Percentiles rank a stretch among this genome's conserved stretches.
Conservation (phyloP, 768 basidiomycete genomes). For the Leucosporidium yakuticum region DNA sequence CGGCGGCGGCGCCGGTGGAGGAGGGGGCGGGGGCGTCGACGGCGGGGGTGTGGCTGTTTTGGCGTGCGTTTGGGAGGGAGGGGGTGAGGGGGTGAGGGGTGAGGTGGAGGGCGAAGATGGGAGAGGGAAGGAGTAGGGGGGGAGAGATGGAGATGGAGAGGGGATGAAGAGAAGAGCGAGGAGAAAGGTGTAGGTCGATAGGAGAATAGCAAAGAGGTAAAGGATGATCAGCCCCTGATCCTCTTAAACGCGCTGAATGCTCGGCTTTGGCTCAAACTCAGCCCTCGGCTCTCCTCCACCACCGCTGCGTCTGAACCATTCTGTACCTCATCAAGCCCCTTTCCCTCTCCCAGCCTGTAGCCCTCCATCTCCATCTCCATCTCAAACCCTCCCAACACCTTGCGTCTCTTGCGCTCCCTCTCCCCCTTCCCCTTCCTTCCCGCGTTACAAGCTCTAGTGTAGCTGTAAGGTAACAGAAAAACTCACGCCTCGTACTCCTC, state of each 20-base stretch:
- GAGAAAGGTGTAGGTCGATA: too few species aligned
- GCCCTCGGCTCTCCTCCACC: too few species aligned
- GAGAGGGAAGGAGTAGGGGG: neutral
- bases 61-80: slow-evolving; percentile 6
- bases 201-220: too few species aligned
- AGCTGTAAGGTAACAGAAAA: slow-evolving; percentile 50
- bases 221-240: too few species aligned
- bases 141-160: neutral
- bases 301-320: too few species aligned
- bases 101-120: neutral
- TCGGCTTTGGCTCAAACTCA: too few species aligned
- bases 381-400: too few species aligned
- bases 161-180: too few species aligned
- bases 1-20: slow-evolving; percentile 42
- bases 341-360: too few species aligned
- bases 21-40: slow-evolving; percentile 13
- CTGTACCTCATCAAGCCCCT: neutral
- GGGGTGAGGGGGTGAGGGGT: neutral
- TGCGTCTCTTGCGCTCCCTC: neutral
- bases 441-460: too few species aligned
- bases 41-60: slow-evolving; percentile 13
- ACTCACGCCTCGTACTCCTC: slow-evolving; percentile 73
- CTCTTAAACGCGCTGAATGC: too few species aligned
- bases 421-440: neutral
- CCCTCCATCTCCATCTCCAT: too few species aligned